phyloP scores from a whole-genome alignment of 148 eudicot species.

The Diospyros lotus region DNA sequence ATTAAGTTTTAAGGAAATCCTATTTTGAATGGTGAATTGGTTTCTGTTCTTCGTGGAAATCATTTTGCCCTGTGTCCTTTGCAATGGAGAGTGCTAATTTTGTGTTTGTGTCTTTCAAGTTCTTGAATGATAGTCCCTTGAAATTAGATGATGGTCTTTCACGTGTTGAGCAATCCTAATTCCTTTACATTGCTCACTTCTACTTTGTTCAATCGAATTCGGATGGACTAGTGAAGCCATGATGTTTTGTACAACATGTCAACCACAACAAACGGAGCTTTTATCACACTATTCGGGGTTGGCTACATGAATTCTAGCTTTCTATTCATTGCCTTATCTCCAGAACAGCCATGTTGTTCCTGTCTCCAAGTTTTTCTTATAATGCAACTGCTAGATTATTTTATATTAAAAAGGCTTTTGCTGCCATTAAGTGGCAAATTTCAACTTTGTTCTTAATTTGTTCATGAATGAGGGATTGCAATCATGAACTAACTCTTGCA shows the following conservation, averaged over 20 bases:
- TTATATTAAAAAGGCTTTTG: neutral
- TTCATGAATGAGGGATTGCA: neutral
- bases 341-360: too few relatives aligned
- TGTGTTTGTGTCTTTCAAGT: neutral
- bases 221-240: too few relatives aligned
- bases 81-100: neutral
- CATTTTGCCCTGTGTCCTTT: neutral
- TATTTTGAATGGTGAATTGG: neutral
- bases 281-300: too few relatives aligned
- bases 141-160: neutral
- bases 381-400: neutral
- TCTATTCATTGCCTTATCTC: too few relatives aligned
- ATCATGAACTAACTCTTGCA: neutral
- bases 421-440: neutral
- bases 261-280: too few relatives aligned
- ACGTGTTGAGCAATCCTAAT: neutral
- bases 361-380: neutral
- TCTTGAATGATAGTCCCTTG: neutral
- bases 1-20: too few relatives aligned
- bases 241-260: too few relatives aligned
- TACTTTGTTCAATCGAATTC: too few relatives aligned
- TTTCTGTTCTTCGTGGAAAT: neutral
- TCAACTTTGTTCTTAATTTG: conserved; percentile 4
- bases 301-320: too few relatives aligned
- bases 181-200: too few relatives aligned